These are phyloP conservation scores for Trametes cingulata DNA, from an alignment of 768 basidiomycete species.

Conservation along the genomic window DNA sequence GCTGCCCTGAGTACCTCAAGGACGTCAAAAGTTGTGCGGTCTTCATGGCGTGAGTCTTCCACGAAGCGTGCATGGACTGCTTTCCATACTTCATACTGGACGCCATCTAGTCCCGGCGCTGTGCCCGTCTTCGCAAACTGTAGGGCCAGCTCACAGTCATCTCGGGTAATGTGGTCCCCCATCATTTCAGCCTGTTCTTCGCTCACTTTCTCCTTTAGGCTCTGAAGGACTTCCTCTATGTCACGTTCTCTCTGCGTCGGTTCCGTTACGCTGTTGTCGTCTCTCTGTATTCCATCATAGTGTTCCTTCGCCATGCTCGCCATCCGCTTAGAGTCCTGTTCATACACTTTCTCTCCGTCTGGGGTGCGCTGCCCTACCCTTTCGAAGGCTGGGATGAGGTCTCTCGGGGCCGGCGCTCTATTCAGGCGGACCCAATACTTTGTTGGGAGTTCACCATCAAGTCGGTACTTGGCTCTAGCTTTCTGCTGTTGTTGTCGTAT, in stretches of 20 bases:
- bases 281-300: no score
- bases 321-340: background rate
- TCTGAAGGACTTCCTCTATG: background rate
- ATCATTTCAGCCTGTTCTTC: background rate
- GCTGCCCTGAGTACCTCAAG: background rate
- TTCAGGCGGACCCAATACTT: background rate
- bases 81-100: conserved; percentile 5
- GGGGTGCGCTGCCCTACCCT: background rate
- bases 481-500: background rate
- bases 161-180: background rate
- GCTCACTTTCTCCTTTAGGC: background rate
- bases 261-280: background rate
- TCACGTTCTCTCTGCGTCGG: background rate
- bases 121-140: background rate
- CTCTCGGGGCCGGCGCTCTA: background rate
- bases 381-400: conserved; percentile 1
- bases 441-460: background rate
- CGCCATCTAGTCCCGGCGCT: background rate
- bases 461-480: background rate
- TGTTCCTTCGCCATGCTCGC: background rate
- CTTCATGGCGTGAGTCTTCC: background rate
- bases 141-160: background rate
- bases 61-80: background rate
- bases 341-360: background rate
- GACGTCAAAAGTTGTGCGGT: background rate